phyloP scores from a whole-genome alignment of 106 monocot species.

The Dendrobium officinale region DNA sequence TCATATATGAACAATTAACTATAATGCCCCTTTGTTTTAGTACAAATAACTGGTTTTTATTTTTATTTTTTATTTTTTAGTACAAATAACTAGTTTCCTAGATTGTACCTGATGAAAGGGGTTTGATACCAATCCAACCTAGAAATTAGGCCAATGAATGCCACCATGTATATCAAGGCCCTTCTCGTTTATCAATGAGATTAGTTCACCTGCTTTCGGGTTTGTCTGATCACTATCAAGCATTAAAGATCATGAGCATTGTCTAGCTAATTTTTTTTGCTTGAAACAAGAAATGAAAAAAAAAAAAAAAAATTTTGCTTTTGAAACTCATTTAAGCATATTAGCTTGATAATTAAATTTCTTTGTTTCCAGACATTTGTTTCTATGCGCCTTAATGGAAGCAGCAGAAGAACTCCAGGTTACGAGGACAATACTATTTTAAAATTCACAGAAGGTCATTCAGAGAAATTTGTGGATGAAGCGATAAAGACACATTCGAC shows the following conservation, averaged over 20 bases:
- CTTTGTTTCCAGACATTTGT: conserved; percentile 14
- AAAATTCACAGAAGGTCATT: conserved; percentile 11
- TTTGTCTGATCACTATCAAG: not conserved
- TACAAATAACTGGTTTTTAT: not conserved
- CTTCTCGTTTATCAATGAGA: not conserved
- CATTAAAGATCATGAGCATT: not conserved
- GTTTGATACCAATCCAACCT: not conserved
- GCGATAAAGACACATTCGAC: conserved; percentile 3
- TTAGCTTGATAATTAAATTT: not conserved
- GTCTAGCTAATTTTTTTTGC: not conserved
- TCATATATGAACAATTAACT: conserved; percentile 1
- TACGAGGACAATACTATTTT: conserved; percentile 21
- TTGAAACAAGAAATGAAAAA: not conserved
- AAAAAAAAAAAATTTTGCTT: not conserved
- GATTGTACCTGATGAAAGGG: not conserved
- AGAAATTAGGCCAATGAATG: not conserved
- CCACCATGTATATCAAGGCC: not conserved
- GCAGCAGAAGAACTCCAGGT: conserved; percentile 12
- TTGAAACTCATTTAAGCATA: not conserved
- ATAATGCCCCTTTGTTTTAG: not conserved
- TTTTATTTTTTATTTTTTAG: not conserved
- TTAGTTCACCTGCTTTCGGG: not conserved
- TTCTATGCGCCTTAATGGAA: conserved; percentile 22
- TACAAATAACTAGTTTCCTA: not conserved
- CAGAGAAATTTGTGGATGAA: conserved; percentile 6